Evolutionary conservation across 2,329 filamentous ascomycete genomes (phyloP), one percentile per base, ranked within the genome.

Genomic region (Aaosphaeria arxii): DNA sequence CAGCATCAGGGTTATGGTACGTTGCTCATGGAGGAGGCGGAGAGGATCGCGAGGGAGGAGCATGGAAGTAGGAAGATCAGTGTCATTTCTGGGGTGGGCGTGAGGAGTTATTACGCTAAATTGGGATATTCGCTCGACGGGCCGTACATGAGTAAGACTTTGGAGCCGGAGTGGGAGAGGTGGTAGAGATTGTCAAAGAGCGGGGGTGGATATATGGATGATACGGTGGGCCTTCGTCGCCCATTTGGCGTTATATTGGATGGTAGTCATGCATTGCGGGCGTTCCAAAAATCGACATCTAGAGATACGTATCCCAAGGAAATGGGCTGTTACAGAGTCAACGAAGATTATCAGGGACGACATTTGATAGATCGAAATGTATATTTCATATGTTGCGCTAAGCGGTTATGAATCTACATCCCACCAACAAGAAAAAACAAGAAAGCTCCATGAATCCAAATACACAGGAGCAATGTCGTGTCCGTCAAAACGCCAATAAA

Each of bases 1-100:
- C 94, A 99, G 75, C 94, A 99, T 73, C 94, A 96, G 69, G 94
- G 94, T 0, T 99, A 95, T 58, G 94, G 94, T 42, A 99, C 94
- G 1, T 71, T 99, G 52, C 67, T 99, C 56, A 99, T 99, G 95
- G 92, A 97, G 66, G 92, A 97, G 74, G 95, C 94, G 0, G 94
- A 97, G 74, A 81, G 91, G 44, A 99, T 99, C 55, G 92, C 95
- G 0, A 82, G 89, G 47, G 88, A 96, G 55, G 94, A 99, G 73
- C 94, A 99, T 65, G 88, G 91, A 5, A 96, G 91, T 60, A 80
- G 81, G 51, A 99, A 99, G 79, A 90, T 99, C 47, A 94, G 89
- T 64, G 91, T 99, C 57, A 99, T 99, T 52, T 96, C 91, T n/a
- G 94, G 94, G 30, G 91, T 99, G 6, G 94, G 94, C 9, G 95